Evolutionary conservation across 208 protist genomes (phyloP).

Genomic region (Naegleria lovaniensis): DNA sequence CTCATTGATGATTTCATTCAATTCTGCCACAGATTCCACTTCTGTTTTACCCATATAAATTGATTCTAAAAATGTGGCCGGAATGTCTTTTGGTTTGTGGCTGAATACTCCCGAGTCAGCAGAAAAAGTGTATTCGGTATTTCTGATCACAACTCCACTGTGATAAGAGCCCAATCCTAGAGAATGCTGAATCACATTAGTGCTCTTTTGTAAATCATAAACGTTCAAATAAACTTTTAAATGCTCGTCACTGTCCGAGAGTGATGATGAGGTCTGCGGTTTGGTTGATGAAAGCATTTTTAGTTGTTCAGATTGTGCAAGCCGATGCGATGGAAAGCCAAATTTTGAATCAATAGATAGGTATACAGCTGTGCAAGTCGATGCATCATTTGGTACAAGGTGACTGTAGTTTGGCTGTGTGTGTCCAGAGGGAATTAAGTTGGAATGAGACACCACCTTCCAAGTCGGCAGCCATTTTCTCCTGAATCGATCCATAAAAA

Average conservation of each 20-base stretch:
- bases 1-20: neutral
- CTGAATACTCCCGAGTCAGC: neutral
- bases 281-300: too few relatives aligned
- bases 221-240: neutral
- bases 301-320: too few relatives aligned
- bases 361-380: too few relatives aligned
- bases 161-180: neutral
- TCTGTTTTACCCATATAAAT: constrained; percentile 7
- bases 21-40: neutral
- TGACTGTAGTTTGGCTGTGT: too few relatives aligned
- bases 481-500: too few relatives aligned
- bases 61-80: neutral
- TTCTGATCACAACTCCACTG: neutral
- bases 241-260: neutral
- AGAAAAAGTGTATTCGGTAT: constrained; percentile 2
- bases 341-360: too few relatives aligned
- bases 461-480: too few relatives aligned
- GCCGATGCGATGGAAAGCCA: too few relatives aligned
- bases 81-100: neutral
- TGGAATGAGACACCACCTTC: too few relatives aligned
- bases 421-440: too few relatives aligned
- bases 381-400: too few relatives aligned
- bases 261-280: too few relatives aligned
- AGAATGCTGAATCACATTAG: neutral
- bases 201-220: neutral